phyloP scores from a whole-genome alignment of 208 protist species.

The Vickermania ingenoplastis region DNA sequence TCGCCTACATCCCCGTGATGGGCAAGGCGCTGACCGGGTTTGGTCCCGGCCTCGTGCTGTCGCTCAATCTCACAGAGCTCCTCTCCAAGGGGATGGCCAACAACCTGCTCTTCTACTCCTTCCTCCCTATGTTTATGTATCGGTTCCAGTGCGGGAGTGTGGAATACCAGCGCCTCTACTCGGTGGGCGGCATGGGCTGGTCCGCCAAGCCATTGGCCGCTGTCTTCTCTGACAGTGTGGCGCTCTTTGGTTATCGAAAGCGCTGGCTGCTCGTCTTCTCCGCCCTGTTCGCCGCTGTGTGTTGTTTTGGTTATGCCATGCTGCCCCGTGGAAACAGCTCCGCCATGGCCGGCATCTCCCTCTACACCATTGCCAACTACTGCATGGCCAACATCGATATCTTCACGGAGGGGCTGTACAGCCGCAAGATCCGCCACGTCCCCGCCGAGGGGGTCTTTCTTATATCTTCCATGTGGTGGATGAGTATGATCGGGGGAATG shows the following conservation, averaged over 20 bases:
- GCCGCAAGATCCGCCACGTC: constrained; percentile 37
- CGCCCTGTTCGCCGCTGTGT: constrained; percentile 22
- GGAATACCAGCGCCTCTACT: constrained; percentile 43
- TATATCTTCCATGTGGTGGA: constrained; percentile 61
- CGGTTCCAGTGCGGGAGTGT: constrained; percentile 22
- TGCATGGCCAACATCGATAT: constrained; percentile 66
- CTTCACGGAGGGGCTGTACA: constrained; percentile 73
- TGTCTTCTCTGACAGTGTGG: constrained; percentile 48
- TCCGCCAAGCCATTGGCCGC: constrained; percentile 58
- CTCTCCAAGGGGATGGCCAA: constrained; percentile 24
- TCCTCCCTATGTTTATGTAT: constrained; percentile 33
- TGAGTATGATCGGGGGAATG: constrained; percentile 33
- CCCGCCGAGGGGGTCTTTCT: constrained; percentile 34
- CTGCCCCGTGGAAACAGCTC: constrained; percentile 26
- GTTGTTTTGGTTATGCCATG: constrained; percentile 33
- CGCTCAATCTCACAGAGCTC: constrained; percentile 19
- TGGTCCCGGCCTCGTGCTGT: constrained; percentile 18
- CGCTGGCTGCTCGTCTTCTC: constrained; percentile 55
- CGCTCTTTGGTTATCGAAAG: constrained; percentile 64
- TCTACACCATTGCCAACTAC: constrained; percentile 44
- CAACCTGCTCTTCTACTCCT: constrained; percentile 19
- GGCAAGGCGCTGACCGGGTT: constrained; percentile 21
- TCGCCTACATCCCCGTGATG: neutral
- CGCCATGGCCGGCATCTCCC: constrained; percentile 19
- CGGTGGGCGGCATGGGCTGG: constrained; percentile 33